Evolutionary conservation across 805 yeast species (phyloP).

Genomic region (Ogataea salicorniae): DNA sequence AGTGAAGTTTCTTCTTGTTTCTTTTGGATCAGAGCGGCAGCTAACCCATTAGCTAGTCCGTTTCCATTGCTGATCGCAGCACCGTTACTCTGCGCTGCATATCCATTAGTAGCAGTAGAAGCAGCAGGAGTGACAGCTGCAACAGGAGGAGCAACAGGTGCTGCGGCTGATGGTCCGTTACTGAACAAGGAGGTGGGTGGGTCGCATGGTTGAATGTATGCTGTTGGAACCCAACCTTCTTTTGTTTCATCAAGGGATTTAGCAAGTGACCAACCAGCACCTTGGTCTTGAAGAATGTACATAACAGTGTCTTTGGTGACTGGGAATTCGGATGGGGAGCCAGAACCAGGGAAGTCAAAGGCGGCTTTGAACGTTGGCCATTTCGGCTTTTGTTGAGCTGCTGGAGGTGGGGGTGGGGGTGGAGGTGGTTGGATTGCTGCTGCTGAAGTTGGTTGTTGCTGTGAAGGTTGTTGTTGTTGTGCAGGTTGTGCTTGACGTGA

Average conservation of each 20-base stretch:
- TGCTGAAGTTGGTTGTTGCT: conserved; percentile 5
- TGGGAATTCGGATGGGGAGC: conserved; percentile 76
- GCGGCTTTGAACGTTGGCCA: conserved; percentile 80
- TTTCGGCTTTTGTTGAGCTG: conserved; percentile 59
- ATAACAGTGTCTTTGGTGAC: conserved; percentile 71
- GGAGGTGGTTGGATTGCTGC: conserved; percentile 7
- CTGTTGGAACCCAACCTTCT: conserved; percentile 98
- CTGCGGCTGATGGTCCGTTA: conserved; percentile 30
- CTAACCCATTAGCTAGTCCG: conserved; percentile 14
- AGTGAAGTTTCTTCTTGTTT: conserved; percentile 13
- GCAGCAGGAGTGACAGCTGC: conserved; percentile 22
- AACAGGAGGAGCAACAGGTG: conserved; percentile 5
- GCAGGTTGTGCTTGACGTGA: conserved; percentile 11
- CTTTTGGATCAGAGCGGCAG: conserved; percentile 1
- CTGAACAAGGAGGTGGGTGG: conserved; percentile 37
- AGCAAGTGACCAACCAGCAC: conserved; percentile 94
- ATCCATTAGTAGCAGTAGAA: conserved; percentile 15
- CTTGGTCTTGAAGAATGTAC: conserved; percentile 63
- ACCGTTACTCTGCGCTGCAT: not conserved
- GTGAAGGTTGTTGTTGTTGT: conserved; percentile 6
- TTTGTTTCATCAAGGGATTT: conserved; percentile 65
- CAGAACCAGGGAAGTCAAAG: conserved; percentile 85
- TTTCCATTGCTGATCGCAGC: conserved; percentile 6
- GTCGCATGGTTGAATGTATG: conserved; percentile 66
- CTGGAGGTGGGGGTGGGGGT: conserved; percentile 74